Percentiles rank a stretch among this genome's conserved stretches.
Evolutionary conservation across 2,329 filamentous ascomycete species (phyloP).

Genomic region (Fusarium nygamai): DNA sequence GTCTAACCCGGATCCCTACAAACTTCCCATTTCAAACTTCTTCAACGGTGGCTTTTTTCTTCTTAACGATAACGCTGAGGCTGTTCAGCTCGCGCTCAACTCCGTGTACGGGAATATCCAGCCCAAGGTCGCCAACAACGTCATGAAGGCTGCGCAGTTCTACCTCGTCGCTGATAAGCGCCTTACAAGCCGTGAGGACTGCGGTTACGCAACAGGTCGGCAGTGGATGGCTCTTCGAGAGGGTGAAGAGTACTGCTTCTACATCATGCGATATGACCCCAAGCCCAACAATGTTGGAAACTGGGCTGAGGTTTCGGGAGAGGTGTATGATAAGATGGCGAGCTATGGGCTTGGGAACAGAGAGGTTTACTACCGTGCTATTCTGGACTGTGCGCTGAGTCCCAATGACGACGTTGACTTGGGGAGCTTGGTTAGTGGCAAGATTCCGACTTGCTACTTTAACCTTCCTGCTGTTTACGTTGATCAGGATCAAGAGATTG

Average conservation of each 20-base stretch:
- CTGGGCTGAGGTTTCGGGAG: constrained; percentile 4
- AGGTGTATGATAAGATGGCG: constrained; percentile 26
- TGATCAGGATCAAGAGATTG: constrained; percentile 5
- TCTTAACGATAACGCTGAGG: neutral
- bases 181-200: neutral
- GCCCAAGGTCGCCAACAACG: constrained; percentile 33
- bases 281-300: neutral
- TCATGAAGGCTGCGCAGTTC: constrained; percentile 26
- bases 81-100: neutral
- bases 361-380: constrained; percentile 13
- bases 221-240: constrained; percentile 26
- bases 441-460: constrained; percentile 23
- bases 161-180: constrained; percentile 28
- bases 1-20: constrained; percentile 6
- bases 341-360: constrained; percentile 17
- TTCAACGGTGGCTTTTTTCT: constrained; percentile 28
- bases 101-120: constrained; percentile 19
- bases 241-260: constrained; percentile 30
- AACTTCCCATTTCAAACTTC: constrained; percentile 19
- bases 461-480: constrained; percentile 18
- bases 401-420: neutral
- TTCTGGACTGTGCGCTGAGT: constrained; percentile 18
- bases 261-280: constrained; percentile 10
- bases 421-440: neutral
- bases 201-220: constrained; percentile 11